Base-by-base conservation (phyloP, 2,329 filamentous ascomycete genomes). In the Talaromyces rugulosus region DNA sequence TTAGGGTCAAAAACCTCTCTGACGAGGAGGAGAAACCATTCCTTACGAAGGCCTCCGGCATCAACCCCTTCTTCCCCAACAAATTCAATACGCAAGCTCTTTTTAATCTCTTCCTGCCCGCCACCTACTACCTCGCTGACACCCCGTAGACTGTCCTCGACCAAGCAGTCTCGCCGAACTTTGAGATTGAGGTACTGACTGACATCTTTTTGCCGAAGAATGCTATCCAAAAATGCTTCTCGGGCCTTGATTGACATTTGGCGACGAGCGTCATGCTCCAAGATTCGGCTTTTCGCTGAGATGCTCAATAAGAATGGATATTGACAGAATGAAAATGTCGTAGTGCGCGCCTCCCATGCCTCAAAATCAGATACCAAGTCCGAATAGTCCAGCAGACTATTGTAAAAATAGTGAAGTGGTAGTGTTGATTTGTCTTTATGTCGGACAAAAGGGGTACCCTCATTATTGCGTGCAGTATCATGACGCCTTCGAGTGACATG, bases 261-360 rank as follows among this genome's bases (percentile, higher is more conserved):
- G 7, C 92, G 85, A 65, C 88, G 86, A 7, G 92, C 91, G 74
- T 97, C 93, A 69, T 96, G 86, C 71, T 96, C 92, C 68, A 96
- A 81, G 54, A 96, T 94, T 66, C 89, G 89, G 62, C 95, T 96
- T 75, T 97, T 97, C 31, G 92, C 89, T 81, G 91, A 93, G 66
- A 97, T 92, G 64, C 92, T 96, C 47, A 97, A 81, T 67, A 96
- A 88, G 70, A 96, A 96, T 0, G 93, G 92, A 69, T 96, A 96
- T 72, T 96, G 91, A 72, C 92, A 96, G 71, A 97, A 96, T 0
- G 90, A 85, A 71, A 96, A 96, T 66, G 87, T 91, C 23, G 83
- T 83, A 58, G 84, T 83, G 66, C 85, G 88, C 4, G 85, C 83
- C 72, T 96, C 92, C 93, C 93, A 97, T 9, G 86, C 83, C 70